These are phyloP conservation scores for Tubosaeta brunneosetosa DNA, from an alignment of 768 basidiomycete species.

Conservation along the genomic window DNA sequence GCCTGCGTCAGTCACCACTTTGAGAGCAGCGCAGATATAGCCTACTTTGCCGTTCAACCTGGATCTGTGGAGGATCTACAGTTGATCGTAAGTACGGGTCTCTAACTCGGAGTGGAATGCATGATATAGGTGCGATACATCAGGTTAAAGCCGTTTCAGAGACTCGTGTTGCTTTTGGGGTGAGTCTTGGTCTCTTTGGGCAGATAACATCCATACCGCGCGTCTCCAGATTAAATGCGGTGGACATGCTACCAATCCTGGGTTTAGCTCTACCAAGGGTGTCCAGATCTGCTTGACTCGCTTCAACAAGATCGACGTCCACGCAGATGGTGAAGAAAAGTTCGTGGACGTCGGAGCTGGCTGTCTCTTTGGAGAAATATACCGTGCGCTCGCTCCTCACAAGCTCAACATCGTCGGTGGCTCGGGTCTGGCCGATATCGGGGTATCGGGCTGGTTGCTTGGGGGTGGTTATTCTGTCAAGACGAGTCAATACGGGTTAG, in stretches of 20 bases:
- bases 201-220: neutral
- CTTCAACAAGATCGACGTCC: slow-evolving; percentile 19
- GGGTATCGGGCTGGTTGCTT: slow-evolving; percentile 30
- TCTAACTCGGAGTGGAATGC: neutral
- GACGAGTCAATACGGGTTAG: slow-evolving; percentile 31
- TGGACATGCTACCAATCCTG: slow-evolving; percentile 26
- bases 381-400: slow-evolving; percentile 11
- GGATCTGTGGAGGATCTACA: slow-evolving; percentile 9
- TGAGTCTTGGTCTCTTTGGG: neutral
- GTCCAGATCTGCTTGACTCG: slow-evolving; percentile 26
- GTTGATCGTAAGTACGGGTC: slow-evolving; percentile 2
- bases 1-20: slow-evolving; percentile 10
- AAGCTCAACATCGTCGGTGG: slow-evolving; percentile 23
- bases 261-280: slow-evolving; percentile 32
- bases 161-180: slow-evolving; percentile 9
- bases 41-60: slow-evolving; percentile 10
- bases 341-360: slow-evolving; percentile 26
- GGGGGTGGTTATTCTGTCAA: slow-evolving; percentile 34
- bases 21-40: slow-evolving; percentile 10
- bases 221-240: slow-evolving; percentile 29
- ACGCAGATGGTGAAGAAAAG: neutral
- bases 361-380: slow-evolving; percentile 28
- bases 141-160: slow-evolving; percentile 10
- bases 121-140: neutral
- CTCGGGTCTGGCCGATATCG: slow-evolving; percentile 21